Evolutionary conservation across 2,329 filamentous ascomycete genomes (phyloP).

Genomic region (Colletotrichum viniferum): DNA sequence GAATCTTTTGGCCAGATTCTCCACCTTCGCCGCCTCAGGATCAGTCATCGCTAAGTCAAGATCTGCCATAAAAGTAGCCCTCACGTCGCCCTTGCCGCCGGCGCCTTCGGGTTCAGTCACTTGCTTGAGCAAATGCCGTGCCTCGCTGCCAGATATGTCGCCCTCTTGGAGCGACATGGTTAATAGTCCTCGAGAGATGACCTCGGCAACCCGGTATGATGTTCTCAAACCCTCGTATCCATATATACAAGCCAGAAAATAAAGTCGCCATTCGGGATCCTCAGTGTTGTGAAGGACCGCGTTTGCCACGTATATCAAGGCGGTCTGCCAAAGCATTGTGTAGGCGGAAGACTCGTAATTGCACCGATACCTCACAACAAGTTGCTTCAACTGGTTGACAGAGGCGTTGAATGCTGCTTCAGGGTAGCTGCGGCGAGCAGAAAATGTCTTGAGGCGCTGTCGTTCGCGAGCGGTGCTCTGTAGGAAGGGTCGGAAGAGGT

Average conservation of each 20-base stretch:
- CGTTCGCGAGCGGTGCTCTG: background rate
- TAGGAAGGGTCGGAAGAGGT: slow-evolving; percentile 37
- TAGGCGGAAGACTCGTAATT: slow-evolving; percentile 35
- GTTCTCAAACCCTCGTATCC: slow-evolving; percentile 38
- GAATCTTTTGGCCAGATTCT: slow-evolving; percentile 36
- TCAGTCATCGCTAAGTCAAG: slow-evolving; percentile 38
- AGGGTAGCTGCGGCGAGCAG: slow-evolving; percentile 29
- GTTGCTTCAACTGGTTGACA: slow-evolving; percentile 39
- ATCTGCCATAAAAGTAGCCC: slow-evolving; percentile 41
- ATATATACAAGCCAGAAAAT: slow-evolving; percentile 42
- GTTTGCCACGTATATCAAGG: slow-evolving; percentile 42
- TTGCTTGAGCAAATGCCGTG: slow-evolving; percentile 32
- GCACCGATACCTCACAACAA: slow-evolving; percentile 39
- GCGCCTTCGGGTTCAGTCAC: slow-evolving; percentile 29
- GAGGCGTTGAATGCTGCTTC: slow-evolving; percentile 37
- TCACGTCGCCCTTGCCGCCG: slow-evolving; percentile 27
- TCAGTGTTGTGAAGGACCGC: slow-evolving; percentile 34
- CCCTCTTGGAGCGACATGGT: slow-evolving; percentile 38
- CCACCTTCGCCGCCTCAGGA: slow-evolving; percentile 35
- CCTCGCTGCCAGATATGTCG: slow-evolving; percentile 31
- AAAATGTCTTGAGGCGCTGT: slow-evolving; percentile 32
- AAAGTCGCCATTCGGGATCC: slow-evolving; percentile 35
- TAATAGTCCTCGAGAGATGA: slow-evolving; percentile 36
- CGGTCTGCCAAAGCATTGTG: slow-evolving; percentile 44
- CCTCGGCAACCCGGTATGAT: slow-evolving; percentile 39